phyloP scores from a whole-genome alignment of 2,329 filamentous ascomycete species.

The Trichoderma atrobrunneum region DNA sequence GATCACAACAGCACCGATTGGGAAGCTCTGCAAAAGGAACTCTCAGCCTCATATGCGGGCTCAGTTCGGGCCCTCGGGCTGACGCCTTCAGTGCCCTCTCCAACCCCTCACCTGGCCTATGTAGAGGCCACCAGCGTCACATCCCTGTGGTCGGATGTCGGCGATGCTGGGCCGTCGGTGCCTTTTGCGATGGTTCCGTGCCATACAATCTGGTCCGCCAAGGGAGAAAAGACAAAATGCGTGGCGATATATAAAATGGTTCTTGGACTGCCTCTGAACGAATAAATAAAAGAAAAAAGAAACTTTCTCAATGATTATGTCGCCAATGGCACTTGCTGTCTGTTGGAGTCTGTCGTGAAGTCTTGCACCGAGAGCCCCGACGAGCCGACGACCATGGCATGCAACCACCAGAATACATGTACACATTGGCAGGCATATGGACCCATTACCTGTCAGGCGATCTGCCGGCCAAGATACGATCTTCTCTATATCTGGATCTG shows the following conservation, averaged over 20 bases:
- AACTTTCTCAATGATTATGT: background rate
- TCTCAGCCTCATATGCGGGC: slow-evolving; percentile 25
- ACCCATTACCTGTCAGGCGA: slow-evolving; percentile 3
- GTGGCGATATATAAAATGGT: slow-evolving; percentile 34
- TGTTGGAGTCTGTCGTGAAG: background rate
- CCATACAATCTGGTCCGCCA: slow-evolving; percentile 35
- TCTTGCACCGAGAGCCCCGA: slow-evolving; percentile 1
- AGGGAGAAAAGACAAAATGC: slow-evolving; percentile 32
- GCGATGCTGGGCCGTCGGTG: slow-evolving; percentile 4
- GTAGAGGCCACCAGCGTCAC: slow-evolving; percentile 27
- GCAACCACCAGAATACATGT: background rate
- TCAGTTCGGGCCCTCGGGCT: slow-evolving; percentile 27
- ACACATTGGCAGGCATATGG: background rate
- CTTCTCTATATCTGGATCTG: background rate
- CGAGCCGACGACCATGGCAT: slow-evolving; percentile 8
- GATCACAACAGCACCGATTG: background rate
- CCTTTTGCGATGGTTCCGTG: slow-evolving; percentile 35
- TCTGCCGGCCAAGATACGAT: slow-evolving; percentile 7
- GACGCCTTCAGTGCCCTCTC: background rate
- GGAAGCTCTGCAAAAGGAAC: slow-evolving; percentile 19
- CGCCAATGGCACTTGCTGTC: background rate
- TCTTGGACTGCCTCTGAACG: background rate
- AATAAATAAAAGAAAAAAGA: background rate
- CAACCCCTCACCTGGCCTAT: slow-evolving; percentile 34
- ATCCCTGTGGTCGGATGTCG: slow-evolving; percentile 21